These are phyloP conservation scores for Candida coquimbonensis DNA, from an alignment of 805 yeast species.

Conservation along the genomic window DNA sequence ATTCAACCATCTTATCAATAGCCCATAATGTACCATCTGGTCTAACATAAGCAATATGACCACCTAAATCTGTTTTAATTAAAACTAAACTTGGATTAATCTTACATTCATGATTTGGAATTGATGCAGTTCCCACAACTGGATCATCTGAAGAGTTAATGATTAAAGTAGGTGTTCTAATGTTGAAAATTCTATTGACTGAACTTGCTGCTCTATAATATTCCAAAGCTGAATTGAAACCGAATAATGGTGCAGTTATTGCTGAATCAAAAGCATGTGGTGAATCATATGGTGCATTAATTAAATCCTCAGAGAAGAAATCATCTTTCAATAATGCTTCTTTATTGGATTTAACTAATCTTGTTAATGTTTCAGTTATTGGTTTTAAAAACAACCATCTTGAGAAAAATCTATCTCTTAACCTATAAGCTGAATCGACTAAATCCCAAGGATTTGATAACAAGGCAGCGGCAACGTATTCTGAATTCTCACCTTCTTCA, in stretches of 20 bases:
- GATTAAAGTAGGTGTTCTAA: constrained; percentile 57
- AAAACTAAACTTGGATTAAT: constrained; percentile 53
- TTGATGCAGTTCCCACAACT: constrained; percentile 41
- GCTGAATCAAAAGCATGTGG: constrained; percentile 53
- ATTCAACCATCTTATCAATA: constrained; percentile 33
- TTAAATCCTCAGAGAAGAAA: constrained; percentile 26
- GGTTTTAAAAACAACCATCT: constrained; percentile 34
- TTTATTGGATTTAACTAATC: constrained; percentile 39
- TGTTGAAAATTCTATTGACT: constrained; percentile 42
- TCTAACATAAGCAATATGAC: constrained; percentile 54
- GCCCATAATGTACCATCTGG: constrained; percentile 42
- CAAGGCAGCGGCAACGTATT: constrained; percentile 50
- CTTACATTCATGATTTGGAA: constrained; percentile 43
- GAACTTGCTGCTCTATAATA: constrained; percentile 67
- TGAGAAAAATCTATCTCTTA: constrained; percentile 33
- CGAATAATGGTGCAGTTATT: constrained; percentile 56
- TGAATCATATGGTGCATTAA: constrained; percentile 31
- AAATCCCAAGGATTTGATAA: constrained; percentile 74
- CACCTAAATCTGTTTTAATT: constrained; percentile 59
- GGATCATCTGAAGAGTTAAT: constrained; percentile 65
- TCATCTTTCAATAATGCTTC: constrained; percentile 27
- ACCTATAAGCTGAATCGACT: constrained; percentile 41
- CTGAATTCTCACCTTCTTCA: constrained; percentile 49
- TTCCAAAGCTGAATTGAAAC: constrained; percentile 53
- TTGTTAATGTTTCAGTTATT: constrained; percentile 33